These are phyloP conservation scores for Glutinoglossum americanum DNA, from an alignment of 495 filamentous ascomycete genomes.

Conservation along the genomic window DNA sequence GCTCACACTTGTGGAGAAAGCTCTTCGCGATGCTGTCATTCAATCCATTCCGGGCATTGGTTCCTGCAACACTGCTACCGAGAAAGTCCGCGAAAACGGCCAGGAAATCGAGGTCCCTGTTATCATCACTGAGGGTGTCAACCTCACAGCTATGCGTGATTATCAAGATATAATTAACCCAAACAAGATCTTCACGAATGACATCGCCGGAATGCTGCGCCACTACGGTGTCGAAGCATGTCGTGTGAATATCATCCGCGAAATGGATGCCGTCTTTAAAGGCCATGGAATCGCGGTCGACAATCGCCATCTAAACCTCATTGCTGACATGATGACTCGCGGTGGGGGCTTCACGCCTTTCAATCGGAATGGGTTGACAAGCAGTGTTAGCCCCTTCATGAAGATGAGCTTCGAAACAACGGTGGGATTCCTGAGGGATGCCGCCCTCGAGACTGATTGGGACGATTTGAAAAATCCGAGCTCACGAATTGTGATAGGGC, in stretches of 20 bases:
- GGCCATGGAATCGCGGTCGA: slow-evolving; percentile 90
- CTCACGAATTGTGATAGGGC: slow-evolving; percentile 72
- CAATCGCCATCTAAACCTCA: slow-evolving; percentile 78
- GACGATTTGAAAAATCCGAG: slow-evolving; percentile 75
- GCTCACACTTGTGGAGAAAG: slow-evolving; percentile 66
- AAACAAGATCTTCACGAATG: slow-evolving; percentile 75
- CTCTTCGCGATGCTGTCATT: slow-evolving; percentile 54
- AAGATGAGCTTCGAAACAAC: slow-evolving; percentile 99
- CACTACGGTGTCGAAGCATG: slow-evolving; percentile 89
- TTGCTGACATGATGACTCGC: slow-evolving; percentile 90
- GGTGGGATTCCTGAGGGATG: slow-evolving; percentile 75
- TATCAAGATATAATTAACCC: slow-evolving; percentile 73
- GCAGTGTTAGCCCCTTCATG: slow-evolving; percentile 69
- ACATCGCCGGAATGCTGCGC: slow-evolving; percentile 61
- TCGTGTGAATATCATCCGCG: slow-evolving; percentile 62
- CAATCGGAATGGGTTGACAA: slow-evolving; percentile 68
- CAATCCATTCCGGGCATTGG: slow-evolving; percentile 63
- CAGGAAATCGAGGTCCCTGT: slow-evolving; percentile 25
- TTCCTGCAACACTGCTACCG: slow-evolving; percentile 44
- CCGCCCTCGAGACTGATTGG: slow-evolving; percentile 70
- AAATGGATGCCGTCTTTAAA: slow-evolving; percentile 71
- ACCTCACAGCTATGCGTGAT: slow-evolving; percentile 73
- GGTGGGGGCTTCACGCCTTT: slow-evolving; percentile 74
- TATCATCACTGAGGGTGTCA: slow-evolving; percentile 67
- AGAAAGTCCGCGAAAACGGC: slow-evolving; percentile 31